phyloP scores from a whole-genome alignment of 768 basidiomycete genomes.

The Mycena olivaceomarginata region DNA sequence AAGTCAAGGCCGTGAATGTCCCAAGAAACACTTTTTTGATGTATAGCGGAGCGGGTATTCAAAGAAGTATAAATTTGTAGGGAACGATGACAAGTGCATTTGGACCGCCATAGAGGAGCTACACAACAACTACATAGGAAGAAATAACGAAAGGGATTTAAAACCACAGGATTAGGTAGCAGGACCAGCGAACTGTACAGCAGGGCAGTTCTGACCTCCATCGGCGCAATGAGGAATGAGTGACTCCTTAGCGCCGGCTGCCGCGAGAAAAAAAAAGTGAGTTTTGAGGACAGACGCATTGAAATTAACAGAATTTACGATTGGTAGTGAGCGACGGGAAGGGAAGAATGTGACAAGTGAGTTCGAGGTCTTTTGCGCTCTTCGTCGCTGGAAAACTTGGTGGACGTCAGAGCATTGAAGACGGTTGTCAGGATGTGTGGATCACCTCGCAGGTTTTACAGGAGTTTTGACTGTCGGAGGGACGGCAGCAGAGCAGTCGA shows the following conservation, averaged over 20 bases:
- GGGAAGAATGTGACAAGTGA: not conserved
- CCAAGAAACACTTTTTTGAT: too few species aligned
- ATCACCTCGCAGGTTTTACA: slow-evolving; percentile 9
- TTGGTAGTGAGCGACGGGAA: slow-evolving; percentile 22
- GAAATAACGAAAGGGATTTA: too few species aligned
- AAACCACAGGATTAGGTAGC: not conserved
- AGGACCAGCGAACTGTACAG: slow-evolving; percentile 4
- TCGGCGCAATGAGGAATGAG: slow-evolving; percentile 23
- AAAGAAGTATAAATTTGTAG: too few species aligned
- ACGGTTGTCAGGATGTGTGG: not conserved
- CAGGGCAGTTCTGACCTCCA: slow-evolving; percentile 14
- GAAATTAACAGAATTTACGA: not conserved
- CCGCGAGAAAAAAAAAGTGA: not conserved
- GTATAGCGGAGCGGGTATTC: too few species aligned
- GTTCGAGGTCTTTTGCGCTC: slow-evolving; percentile 14
- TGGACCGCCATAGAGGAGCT: too few species aligned
- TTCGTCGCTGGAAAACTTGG: slow-evolving; percentile 24
- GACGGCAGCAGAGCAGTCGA: slow-evolving; percentile 27
- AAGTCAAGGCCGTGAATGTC: too few species aligned
- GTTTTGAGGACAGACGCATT: not conserved
- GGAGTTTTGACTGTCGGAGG: not conserved
- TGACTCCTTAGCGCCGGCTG: slow-evolving; percentile 11
- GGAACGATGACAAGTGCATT: too few species aligned
- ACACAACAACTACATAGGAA: too few species aligned
- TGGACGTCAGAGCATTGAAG: not conserved